Conservation (phyloP, 129 eudicot genomes). For the Scalesia atractyloides region DNA sequence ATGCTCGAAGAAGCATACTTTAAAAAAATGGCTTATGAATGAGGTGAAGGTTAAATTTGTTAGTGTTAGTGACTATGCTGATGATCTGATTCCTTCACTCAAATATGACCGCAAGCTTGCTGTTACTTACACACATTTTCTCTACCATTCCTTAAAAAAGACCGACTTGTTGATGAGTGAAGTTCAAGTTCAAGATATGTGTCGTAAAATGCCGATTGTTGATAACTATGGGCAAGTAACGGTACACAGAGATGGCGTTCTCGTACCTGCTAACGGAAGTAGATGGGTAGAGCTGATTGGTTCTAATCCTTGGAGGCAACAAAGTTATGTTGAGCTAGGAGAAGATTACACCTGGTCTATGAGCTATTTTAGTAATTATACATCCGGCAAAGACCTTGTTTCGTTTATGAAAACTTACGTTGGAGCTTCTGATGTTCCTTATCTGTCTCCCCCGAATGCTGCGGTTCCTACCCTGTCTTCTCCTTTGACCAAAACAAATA, state of each 20-base stretch:
- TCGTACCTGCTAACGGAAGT: conserved; percentile 59
- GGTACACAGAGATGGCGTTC: conserved; percentile 30
- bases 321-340: conserved; percentile 49
- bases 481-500: conserved; percentile 36
- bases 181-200: conserved; percentile 27
- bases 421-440: conserved; percentile 51
- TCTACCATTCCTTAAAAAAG: conserved; percentile 30
- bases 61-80: conserved; percentile 37
- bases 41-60: conserved; percentile 33
- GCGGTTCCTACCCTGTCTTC: conserved; percentile 43
- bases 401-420: conserved; percentile 27
- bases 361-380: conserved; percentile 20
- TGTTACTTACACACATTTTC: conserved; percentile 50
- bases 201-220: conserved; percentile 43
- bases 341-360: conserved; percentile 37
- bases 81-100: conserved; percentile 9
- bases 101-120: conserved; percentile 20
- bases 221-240: conserved; percentile 44
- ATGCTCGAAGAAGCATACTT: conserved; percentile 3
- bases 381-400: conserved; percentile 27
- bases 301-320: conserved; percentile 53
- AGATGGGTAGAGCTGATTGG: conserved; percentile 54
- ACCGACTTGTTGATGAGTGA: not conserved
- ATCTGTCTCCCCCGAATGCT: conserved; percentile 47
- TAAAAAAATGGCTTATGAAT: conserved; percentile 45